Conservation (phyloP, 192 early-diverging fungal genomes). For the Backusella westeae region DNA sequence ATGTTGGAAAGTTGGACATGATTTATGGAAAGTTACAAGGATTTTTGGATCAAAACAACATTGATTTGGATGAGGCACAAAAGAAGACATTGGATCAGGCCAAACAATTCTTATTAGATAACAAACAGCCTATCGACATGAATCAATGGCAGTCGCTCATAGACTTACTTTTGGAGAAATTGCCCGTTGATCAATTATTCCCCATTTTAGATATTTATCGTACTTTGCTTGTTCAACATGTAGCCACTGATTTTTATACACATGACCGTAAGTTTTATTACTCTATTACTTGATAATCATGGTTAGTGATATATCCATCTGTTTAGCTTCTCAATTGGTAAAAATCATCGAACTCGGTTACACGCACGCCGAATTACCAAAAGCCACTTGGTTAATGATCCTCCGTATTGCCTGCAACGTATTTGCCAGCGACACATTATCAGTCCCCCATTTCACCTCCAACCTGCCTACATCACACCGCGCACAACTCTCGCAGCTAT, state of each 20-base stretch:
- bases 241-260: slow-evolving; percentile 45
- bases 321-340: slow-evolving; percentile 10
- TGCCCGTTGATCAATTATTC: slow-evolving; percentile 53
- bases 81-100: background rate
- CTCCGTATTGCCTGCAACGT: slow-evolving; percentile 68
- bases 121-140: background rate
- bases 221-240: slow-evolving; percentile 47
- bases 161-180: background rate
- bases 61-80: slow-evolving; percentile 8
- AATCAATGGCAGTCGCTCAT: slow-evolving; percentile 13
- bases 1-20: slow-evolving; percentile 27
- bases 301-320: background rate
- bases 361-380: slow-evolving; percentile 30
- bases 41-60: slow-evolving; percentile 20
- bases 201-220: slow-evolving; percentile 65
- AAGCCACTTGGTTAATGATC: slow-evolving; percentile 54
- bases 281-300: background rate
- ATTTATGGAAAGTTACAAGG: slow-evolving; percentile 37
- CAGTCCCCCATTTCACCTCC: slow-evolving; percentile 32
- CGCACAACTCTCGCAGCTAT: slow-evolving; percentile 51
- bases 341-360: slow-evolving; percentile 12
- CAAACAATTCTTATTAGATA: background rate
- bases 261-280: slow-evolving; percentile 34
- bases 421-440: slow-evolving; percentile 42
- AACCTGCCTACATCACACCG: slow-evolving; percentile 44